Percentiles rank a stretch among this genome's conserved stretches.
phyloP scores from a whole-genome alignment of 2,329 filamentous ascomycete species.

The Aureobasidium sp. region DNA sequence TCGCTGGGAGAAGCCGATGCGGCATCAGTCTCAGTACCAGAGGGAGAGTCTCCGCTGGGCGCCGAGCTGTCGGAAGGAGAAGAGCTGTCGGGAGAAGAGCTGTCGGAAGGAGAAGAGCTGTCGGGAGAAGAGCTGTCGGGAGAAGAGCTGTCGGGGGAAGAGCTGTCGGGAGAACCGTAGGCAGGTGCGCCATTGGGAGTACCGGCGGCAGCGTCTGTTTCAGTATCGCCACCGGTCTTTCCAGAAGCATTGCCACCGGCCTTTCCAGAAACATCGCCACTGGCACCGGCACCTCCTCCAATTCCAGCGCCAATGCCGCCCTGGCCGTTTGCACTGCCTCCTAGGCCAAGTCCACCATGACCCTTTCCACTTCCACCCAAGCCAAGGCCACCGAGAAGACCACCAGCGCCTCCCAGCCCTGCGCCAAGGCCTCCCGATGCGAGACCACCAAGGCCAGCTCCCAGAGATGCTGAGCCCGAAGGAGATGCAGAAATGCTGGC shows the following conservation, averaged over 20 bases:
- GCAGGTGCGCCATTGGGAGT: not conserved
- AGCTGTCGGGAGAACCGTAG: not conserved
- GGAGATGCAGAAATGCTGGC: not conserved
- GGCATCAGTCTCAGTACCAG: not conserved
- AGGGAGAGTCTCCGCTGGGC: not conserved
- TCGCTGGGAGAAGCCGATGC: not conserved
- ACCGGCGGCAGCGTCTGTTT: not conserved
- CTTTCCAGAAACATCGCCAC: not conserved
- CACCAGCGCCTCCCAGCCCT: not conserved
- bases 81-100: not conserved
- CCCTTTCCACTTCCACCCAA: not conserved
- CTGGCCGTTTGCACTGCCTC: not conserved
- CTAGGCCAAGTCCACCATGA: not conserved
- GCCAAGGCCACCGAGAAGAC: not conserved
- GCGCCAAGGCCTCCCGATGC: not conserved
- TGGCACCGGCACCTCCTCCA: not conserved
- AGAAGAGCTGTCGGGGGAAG: not conserved
- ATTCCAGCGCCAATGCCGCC: not conserved
- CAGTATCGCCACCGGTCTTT: not conserved
- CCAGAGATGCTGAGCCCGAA: not conserved
- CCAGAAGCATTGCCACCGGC: not conserved
- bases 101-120: not conserved
- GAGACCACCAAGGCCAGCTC: not conserved
- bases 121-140: not conserved
- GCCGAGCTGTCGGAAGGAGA: not conserved